Conservation (phyloP, 129 eudicot species). For the Flaveria linearis region DNA sequence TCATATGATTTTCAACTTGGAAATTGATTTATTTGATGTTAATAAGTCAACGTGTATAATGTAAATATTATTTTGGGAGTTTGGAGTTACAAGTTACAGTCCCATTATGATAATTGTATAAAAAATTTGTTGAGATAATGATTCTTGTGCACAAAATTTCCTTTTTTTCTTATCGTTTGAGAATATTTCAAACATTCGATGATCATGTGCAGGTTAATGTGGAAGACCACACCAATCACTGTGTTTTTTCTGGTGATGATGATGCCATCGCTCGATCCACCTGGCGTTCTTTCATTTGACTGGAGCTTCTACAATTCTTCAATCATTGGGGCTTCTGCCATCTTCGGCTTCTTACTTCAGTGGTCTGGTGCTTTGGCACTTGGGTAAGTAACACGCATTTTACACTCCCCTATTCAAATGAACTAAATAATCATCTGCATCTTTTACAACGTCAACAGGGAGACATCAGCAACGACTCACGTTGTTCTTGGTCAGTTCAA, state of each 20-base stretch:
- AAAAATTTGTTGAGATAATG: not conserved
- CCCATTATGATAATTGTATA: not conserved
- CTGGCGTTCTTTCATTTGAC: conserved; percentile 76
- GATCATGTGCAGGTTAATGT: conserved; percentile 66
- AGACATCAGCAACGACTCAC: conserved; percentile 96
- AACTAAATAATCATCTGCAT: not conserved
- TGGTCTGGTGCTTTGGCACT: conserved; percentile 99
- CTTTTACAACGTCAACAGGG: conserved; percentile 43
- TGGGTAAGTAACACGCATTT: conserved; percentile 49
- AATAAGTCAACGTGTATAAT: too few species aligned
- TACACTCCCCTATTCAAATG: not conserved
- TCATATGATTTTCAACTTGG: not conserved
- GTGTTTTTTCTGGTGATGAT: conserved; percentile 76
- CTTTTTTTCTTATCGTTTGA: too few species aligned
- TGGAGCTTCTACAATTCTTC: conserved; percentile 69
- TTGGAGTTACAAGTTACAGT: too few species aligned
- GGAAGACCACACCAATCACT: conserved; percentile 98
- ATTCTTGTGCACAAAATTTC: too few species aligned
- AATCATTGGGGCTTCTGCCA: conserved; percentile 69
- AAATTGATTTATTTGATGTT: not conserved
- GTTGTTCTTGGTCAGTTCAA: conserved; percentile 98
- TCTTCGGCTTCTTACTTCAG: conserved; percentile 96
- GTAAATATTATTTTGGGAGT: too few species aligned
- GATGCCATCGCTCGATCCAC: conserved; percentile 98
- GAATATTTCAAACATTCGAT: not conserved